These are phyloP conservation scores for Mentha longifolia DNA, from an alignment of 257 asterid species.

Conservation along the genomic window DNA sequence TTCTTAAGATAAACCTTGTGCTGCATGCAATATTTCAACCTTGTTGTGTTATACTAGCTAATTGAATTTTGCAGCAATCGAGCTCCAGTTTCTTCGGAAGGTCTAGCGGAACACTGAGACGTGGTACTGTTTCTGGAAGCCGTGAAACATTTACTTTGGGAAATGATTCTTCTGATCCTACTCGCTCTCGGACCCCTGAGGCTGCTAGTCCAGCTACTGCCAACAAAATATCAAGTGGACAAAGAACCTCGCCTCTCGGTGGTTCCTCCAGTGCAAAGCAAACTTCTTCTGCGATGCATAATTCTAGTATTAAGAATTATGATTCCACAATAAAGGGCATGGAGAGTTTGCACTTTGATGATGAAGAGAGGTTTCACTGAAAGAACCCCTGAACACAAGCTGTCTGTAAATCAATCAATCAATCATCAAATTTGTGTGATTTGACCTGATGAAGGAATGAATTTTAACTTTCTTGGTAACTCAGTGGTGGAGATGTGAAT, in stretches of 20 bases:
- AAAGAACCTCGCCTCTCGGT: constrained; percentile 62
- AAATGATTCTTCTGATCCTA: constrained; percentile 73
- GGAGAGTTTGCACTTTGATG: constrained; percentile 68
- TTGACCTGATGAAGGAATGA: constrained; percentile 24
- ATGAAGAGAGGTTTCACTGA: constrained; percentile 56
- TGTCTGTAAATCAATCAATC: constrained; percentile 36
- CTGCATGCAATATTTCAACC: constrained; percentile 25
- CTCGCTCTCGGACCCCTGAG: constrained; percentile 70
- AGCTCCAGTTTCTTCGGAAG: constrained; percentile 77
- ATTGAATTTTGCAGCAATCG: constrained; percentile 61
- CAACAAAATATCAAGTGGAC: constrained; percentile 62
- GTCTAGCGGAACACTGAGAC: constrained; percentile 78
- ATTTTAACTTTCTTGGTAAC: constrained; percentile 26
- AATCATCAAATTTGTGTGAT: constrained; percentile 40
- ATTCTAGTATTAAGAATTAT: constrained; percentile 52
- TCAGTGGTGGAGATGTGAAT: constrained; percentile 30
- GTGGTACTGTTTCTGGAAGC: constrained; percentile 68
- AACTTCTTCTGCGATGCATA: constrained; percentile 61
- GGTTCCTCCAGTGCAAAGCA: constrained; percentile 74
- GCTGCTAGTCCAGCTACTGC: constrained; percentile 68
- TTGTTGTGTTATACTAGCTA: neutral
- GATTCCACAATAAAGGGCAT: constrained; percentile 78
- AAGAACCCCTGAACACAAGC: constrained; percentile 14
- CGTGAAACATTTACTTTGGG: constrained; percentile 61
- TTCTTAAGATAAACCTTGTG: constrained; percentile 5